Conservation (phyloP, 768 basidiomycete species). For the Trametes gibbosa region DNA sequence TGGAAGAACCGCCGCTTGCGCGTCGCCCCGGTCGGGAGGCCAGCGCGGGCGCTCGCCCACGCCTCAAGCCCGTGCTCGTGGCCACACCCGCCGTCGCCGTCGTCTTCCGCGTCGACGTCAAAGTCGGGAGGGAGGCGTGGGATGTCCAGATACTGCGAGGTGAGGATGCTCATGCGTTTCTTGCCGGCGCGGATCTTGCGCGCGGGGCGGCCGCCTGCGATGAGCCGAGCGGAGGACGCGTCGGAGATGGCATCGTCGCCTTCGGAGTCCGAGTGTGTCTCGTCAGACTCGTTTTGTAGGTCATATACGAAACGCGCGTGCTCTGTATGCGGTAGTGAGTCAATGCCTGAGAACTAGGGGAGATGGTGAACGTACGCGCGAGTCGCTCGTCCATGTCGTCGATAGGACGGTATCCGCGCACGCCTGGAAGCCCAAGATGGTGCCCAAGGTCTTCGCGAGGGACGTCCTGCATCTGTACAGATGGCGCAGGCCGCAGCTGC, state of each 20-base stretch:
- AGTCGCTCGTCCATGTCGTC: conserved; percentile 68
- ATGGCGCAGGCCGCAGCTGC: conserved; percentile 71
- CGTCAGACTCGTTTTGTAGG: conserved; percentile 26
- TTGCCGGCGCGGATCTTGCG: conserved; percentile 32
- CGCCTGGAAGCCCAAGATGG: conserved; percentile 56
- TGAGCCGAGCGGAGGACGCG: conserved; percentile 31
- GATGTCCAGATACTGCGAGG: conserved; percentile 55
- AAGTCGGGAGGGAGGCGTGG: conserved; percentile 32
- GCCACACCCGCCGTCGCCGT: conserved; percentile 39
- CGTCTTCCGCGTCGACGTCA: background rate
- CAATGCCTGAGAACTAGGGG: background rate
- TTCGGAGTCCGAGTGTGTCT: conserved; percentile 29
- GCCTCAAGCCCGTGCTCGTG: conserved; percentile 25
- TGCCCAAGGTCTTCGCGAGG: conserved; percentile 65
- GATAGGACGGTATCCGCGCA: conserved; percentile 43
- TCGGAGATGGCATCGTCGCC: conserved; percentile 33
- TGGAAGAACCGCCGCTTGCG: conserved; percentile 59
- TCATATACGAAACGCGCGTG: conserved; percentile 59
- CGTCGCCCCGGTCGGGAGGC: background rate
- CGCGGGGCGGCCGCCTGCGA: background rate
- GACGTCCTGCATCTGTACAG: conserved; percentile 82
- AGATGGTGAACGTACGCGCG: conserved; percentile 53
- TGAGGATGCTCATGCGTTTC: conserved; percentile 69
- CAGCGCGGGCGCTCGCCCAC: conserved; percentile 1
- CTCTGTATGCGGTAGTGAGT: conserved; percentile 39